Percentiles rank a stretch among this genome's conserved stretches.
phyloP scores from a whole-genome alignment of 441 rosid species.

The Jatropha multifida region DNA sequence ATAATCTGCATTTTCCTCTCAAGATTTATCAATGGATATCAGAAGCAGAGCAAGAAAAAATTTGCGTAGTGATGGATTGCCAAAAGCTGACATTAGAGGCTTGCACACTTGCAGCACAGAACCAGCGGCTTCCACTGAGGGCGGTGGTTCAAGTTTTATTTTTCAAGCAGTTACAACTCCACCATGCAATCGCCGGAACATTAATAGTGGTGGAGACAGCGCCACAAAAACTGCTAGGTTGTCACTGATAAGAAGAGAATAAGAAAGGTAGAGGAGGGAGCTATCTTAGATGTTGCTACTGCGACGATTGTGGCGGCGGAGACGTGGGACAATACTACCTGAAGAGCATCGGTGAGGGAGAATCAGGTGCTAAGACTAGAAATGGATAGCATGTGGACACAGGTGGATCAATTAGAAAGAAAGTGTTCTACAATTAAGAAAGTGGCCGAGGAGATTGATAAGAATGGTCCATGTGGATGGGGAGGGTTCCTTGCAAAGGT shows the following conservation, averaged over 20 bases:
- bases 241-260: conserved; percentile 27
- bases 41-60: conserved; percentile 76
- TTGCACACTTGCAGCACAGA: conserved; percentile 95
- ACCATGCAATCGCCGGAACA: conserved; percentile 89
- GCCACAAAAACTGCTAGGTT: conserved; percentile 30
- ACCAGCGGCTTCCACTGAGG: conserved; percentile 84
- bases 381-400: conserved; percentile 96
- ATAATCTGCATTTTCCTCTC: not conserved
- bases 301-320: conserved; percentile 20
- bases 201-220: conserved; percentile 59
- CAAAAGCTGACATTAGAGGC: conserved; percentile 96
- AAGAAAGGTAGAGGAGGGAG: conserved; percentile 32
- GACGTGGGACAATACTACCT: conserved; percentile 39
- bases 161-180: conserved; percentile 96
- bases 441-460: conserved; percentile 73
- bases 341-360: conserved; percentile 82
- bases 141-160: conserved; percentile 85
- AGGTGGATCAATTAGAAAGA: conserved; percentile 76
- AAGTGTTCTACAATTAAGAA: conserved; percentile 89
- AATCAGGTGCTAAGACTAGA: conserved; percentile 91
- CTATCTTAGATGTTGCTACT: conserved; percentile 15
- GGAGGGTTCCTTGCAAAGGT: conserved; percentile 46
- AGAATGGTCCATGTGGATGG: conserved; percentile 41
- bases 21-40: conserved; percentile 94
- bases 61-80: conserved; percentile 83